Evolutionary conservation across 2,329 filamentous ascomycete genomes (phyloP).

Genomic region (Trichoderma arundinaceum): DNA sequence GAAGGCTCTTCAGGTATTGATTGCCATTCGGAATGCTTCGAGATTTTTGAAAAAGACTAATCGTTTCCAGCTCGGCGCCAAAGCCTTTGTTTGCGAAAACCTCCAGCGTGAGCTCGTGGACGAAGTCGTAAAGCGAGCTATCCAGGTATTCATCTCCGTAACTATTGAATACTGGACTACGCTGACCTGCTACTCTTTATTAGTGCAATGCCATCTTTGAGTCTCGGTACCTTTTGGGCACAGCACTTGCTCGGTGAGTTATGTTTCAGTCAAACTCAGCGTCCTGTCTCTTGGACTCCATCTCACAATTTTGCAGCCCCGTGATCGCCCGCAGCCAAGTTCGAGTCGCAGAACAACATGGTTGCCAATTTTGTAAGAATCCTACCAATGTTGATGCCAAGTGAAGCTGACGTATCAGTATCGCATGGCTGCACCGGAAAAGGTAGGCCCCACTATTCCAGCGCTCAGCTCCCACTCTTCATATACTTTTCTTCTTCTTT

Average conservation of each 20-base stretch:
- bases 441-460: slow-evolving; percentile 1
- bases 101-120: slow-evolving; percentile 70
- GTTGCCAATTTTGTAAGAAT: slow-evolving; percentile 43
- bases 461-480: slow-evolving; percentile 55
- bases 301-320: slow-evolving; percentile 50
- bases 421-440: slow-evolving; percentile 23
- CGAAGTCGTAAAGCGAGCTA: slow-evolving; percentile 73
- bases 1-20: slow-evolving; percentile 57
- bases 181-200: background rate
- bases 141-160: background rate
- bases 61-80: slow-evolving; percentile 37
- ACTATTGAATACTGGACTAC: too few relatives aligned
- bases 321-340: slow-evolving; percentile 60
- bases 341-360: slow-evolving; percentile 44
- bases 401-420: slow-evolving; percentile 8
- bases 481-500: slow-evolving; percentile 31
- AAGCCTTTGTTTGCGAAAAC: slow-evolving; percentile 60
- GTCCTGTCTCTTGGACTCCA: too few relatives aligned
- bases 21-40: background rate
- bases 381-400: slow-evolving; percentile 32
- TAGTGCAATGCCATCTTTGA: slow-evolving; percentile 62
- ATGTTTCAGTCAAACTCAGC: too few relatives aligned
- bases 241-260: slow-evolving; percentile 59
- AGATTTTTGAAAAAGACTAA: background rate
- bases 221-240: slow-evolving; percentile 57